phyloP scores from a whole-genome alignment of 176 grass and related monocot genomes.

The Calamus simplicifolius region DNA sequence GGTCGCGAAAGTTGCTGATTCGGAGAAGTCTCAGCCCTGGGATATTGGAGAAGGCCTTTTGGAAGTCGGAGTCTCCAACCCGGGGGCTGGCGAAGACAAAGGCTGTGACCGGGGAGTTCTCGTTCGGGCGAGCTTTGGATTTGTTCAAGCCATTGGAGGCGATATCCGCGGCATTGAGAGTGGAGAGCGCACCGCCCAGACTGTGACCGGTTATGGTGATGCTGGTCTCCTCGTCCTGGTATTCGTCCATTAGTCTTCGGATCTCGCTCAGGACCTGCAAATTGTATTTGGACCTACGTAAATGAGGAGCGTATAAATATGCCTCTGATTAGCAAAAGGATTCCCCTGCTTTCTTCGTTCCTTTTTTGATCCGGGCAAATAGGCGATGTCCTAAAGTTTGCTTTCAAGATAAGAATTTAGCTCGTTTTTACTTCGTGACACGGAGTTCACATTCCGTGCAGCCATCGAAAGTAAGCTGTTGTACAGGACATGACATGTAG shows the following conservation, averaged over 20 bases:
- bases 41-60: conserved; percentile 29
- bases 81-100: conserved; percentile 68
- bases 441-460: no score
- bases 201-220: conserved; percentile 92
- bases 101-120: conserved; percentile 32
- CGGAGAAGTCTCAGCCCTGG: conserved; percentile 44
- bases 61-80: conserved; percentile 60
- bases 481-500: no score
- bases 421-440: no score
- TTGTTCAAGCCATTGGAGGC: conserved; percentile 47
- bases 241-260: conserved; percentile 40
- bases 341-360: no score
- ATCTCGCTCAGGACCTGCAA: conserved; percentile 68
- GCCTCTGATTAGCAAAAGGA: no score
- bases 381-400: no score
- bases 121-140: not conserved
- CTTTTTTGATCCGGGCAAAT: no score
- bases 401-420: no score
- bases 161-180: conserved; percentile 66
- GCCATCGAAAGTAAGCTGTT: no score
- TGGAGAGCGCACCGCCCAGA: conserved; percentile 65
- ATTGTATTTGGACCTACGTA: no score
- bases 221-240: conserved; percentile 66
- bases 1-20: conserved; percentile 52
- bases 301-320: no score